A percentile compares a stretch with the other conserved stretches of the same genome.
phyloP scores from a whole-genome alignment of 108 stramenopile species.

The Nitzschia sp. region DNA sequence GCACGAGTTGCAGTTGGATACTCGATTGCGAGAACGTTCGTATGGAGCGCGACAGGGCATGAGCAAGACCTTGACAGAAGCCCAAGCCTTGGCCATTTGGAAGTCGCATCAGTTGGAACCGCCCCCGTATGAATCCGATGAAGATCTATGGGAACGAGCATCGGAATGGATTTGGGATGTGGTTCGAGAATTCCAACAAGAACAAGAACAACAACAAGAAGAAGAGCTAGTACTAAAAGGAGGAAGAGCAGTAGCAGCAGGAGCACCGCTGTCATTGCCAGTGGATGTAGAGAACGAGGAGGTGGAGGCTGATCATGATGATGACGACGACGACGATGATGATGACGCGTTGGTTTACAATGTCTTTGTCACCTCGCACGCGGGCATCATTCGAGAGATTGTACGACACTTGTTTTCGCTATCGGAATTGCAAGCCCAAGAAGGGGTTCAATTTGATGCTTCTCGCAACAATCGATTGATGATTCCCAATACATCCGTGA shows the following conservation, averaged over 20 bases:
- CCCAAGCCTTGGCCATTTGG: conserved; percentile 26
- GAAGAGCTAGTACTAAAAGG: too few relatives aligned
- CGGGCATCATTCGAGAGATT: conserved; percentile 50
- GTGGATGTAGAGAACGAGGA: not conserved
- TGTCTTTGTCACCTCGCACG: conserved; percentile 56
- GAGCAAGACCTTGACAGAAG: conserved; percentile 26
- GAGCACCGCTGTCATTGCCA: too few relatives aligned
- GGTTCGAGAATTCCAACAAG: conserved; percentile 22
- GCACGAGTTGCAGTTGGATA: conserved; percentile 33
- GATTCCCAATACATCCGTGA: conserved; percentile 35
- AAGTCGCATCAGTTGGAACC: conserved; percentile 1
- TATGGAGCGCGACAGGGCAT: conserved; percentile 58
- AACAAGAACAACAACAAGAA: not conserved
- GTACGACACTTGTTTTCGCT: conserved; percentile 41
- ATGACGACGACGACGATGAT: not conserved
- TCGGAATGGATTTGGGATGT: conserved; percentile 44
- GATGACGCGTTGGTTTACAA: conserved; percentile 24
- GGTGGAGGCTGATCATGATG: not conserved
- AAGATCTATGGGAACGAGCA: conserved; percentile 54
- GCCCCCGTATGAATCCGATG: conserved; percentile 48
- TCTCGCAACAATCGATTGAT: conserved; percentile 11
- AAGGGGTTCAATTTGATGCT: conserved; percentile 4
- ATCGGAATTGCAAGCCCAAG: conserved; percentile 21
- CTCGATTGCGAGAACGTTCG: conserved; percentile 47
- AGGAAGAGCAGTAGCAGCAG: too few relatives aligned